These are phyloP conservation scores for Pestalotiopsis fici DNA, from an alignment of 2,329 filamentous ascomycete genomes.

Conservation along the genomic window DNA sequence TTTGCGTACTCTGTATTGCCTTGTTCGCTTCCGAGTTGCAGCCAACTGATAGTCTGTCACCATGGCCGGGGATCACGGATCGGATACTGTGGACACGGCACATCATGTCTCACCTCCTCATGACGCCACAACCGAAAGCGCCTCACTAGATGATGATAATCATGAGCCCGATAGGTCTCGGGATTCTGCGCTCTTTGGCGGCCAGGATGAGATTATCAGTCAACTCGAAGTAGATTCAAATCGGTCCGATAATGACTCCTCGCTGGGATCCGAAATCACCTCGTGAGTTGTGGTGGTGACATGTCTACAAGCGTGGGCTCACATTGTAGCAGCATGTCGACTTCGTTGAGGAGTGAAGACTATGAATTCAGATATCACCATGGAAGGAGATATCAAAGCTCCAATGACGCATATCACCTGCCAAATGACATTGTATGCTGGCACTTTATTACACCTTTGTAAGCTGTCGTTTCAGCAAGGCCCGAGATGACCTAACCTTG, in stretches of 20 bases:
- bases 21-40: background rate
- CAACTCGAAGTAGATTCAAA: conserved; percentile 17
- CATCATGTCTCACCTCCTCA: background rate
- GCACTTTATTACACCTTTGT: background rate
- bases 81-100: background rate
- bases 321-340: conserved; percentile 12
- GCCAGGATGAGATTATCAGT: conserved; percentile 8
- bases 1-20: background rate
- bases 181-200: background rate
- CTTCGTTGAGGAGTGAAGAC: conserved; percentile 14
- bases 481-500: background rate
- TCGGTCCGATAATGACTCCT: conserved; percentile 16
- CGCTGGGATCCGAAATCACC: conserved; percentile 17
- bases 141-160: background rate
- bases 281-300: conserved; percentile 13
- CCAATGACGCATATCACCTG: conserved; percentile 18
- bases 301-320: background rate
- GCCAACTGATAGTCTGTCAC: background rate
- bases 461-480: background rate
- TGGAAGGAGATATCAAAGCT: conserved; percentile 18
- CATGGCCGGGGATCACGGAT: background rate
- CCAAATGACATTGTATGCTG: conserved; percentile 19
- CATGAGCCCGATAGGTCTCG: background rate
- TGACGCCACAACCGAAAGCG: background rate
- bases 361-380: conserved; percentile 17